Evolutionary conservation across 148 eudicot genomes (phyloP), one percentile per base, ranked within the genome.

Genomic region (Diospyros kaki): DNA sequence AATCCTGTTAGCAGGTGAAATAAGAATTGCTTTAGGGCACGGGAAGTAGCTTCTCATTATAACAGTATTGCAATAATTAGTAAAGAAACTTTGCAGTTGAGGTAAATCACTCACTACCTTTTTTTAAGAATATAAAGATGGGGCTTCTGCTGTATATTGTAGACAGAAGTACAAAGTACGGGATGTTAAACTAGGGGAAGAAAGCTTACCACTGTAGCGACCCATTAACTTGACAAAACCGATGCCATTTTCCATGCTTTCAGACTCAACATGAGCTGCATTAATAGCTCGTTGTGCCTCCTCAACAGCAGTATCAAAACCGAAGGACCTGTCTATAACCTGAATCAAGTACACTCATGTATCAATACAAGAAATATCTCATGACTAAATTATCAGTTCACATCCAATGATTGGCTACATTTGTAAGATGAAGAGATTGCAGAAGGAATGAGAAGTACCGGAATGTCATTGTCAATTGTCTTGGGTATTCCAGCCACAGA

Each of bases 381-480:
- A 38, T 9, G 38, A 55, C 39, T 8, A 71, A n/a, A 55, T 7
- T n/a, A 15, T 56, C 64, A 56, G 54, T 70, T 68, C 18, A 17
- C 58, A 51, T 51, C 18, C 44, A 54, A 74, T 2, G 9, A 43
- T 38, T 5, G 61, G 50, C 39, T 9, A 53, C 66, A 64, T 54
- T 45, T 73, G 48, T 50, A n/a, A 10, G 9, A 4, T 9, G 40
- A 74, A 53, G 72, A 64, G 54, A 66, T 64, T 53, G 10, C n/a
- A 41, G 12, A 66, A 4, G 63, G 68, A n/a, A 55, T 67, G 54
- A 8, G 46, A 76, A 59, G 17, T 81, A 87, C 90, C 69, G 87
- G 87, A 78, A 84, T 87, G 71, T 87, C 87, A 82, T 87, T 87
- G 75, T 87, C 90, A 64, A 87, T 87, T 58, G 87, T 80, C 84